phyloP scores from a whole-genome alignment of 2,329 filamentous ascomycete species.

The Fusarium cyanostomum region DNA sequence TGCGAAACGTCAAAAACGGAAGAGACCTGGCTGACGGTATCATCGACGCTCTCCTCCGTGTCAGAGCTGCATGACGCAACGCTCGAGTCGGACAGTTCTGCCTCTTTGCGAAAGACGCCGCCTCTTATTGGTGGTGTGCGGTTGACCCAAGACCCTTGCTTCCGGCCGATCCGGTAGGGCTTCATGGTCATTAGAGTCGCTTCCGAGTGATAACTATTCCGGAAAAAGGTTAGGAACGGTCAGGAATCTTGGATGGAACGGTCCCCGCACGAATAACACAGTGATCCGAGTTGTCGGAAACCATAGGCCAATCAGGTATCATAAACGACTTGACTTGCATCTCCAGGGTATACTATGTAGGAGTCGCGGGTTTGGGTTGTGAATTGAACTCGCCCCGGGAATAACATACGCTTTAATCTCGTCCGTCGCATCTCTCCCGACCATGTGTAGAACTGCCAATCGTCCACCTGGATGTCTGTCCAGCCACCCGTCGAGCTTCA shows the following conservation, averaged over 20 bases:
- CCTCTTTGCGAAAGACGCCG: slow-evolving; percentile 49
- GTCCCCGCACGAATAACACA: slow-evolving; percentile 9
- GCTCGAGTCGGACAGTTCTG: slow-evolving; percentile 23
- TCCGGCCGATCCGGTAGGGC: slow-evolving; percentile 67
- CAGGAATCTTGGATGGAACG: slow-evolving; percentile 20
- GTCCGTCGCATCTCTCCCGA: slow-evolving; percentile 50
- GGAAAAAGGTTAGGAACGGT: slow-evolving; percentile 32
- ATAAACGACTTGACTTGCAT: neutral
- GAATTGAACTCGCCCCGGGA: slow-evolving; percentile 2
- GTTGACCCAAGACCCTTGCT: slow-evolving; percentile 65
- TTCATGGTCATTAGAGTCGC: slow-evolving; percentile 66
- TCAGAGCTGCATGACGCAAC: slow-evolving; percentile 20
- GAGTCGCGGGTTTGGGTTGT: slow-evolving; percentile 2
- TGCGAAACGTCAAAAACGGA: slow-evolving; percentile 21
- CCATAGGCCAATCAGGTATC: slow-evolving; percentile 26
- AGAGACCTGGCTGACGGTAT: slow-evolving; percentile 32
- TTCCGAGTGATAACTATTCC: slow-evolving; percentile 64
- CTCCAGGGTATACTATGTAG: neutral
- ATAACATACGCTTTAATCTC: slow-evolving; percentile 48
- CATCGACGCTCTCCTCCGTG: slow-evolving; percentile 33
- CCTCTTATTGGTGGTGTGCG: slow-evolving; percentile 68
- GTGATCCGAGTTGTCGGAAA: neutral
- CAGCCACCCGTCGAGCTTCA: slow-evolving; percentile 68
- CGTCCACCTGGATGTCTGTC: slow-evolving; percentile 67
- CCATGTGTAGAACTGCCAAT: slow-evolving; percentile 67